A percentile compares a stretch with the other conserved stretches of the same genome.
Evolutionary conservation across 345 rosid species (phyloP).

Genomic region (Laguncularia racemosa): DNA sequence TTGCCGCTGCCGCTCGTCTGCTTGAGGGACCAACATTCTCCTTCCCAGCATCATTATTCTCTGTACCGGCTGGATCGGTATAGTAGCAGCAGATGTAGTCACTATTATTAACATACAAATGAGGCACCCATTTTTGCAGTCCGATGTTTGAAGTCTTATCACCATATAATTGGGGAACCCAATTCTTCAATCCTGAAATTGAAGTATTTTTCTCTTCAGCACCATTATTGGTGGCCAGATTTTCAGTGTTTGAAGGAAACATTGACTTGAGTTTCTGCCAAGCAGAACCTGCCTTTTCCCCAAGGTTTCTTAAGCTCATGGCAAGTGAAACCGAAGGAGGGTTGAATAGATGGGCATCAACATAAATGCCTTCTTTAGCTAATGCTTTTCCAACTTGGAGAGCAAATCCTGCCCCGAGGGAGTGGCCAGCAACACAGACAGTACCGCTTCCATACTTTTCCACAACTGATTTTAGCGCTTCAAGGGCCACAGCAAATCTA

Average conservation of each 20-base stretch:
- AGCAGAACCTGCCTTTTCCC: slow-evolving; percentile 70
- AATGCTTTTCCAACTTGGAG: slow-evolving; percentile 92
- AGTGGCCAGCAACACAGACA: slow-evolving; percentile 86
- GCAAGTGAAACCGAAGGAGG: slow-evolving; percentile 93
- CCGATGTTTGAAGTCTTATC: slow-evolving; percentile 30
- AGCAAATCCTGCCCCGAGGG: slow-evolving; percentile 94
- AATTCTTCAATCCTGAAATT: slow-evolving; percentile 42
- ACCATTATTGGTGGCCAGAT: slow-evolving; percentile 1
- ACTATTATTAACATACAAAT: slow-evolving; percentile 81
- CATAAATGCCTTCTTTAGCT: slow-evolving; percentile 71
- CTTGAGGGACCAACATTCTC: slow-evolving; percentile 39
- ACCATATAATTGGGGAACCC: slow-evolving; percentile 46
- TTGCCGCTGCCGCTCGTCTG: slow-evolving; percentile 48
- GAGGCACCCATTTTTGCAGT: slow-evolving; percentile 77
- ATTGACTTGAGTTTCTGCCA: slow-evolving; percentile 78
- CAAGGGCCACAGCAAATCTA: slow-evolving; percentile 61
- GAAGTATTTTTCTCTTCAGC: slow-evolving; percentile 17
- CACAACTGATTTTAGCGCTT: slow-evolving; percentile 55
- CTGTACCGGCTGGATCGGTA: slow-evolving; percentile 42
- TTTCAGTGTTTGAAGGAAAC: slow-evolving; percentile 49
- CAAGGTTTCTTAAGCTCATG: slow-evolving; percentile 82
- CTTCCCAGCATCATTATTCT: slow-evolving; percentile 30
- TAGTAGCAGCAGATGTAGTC: slow-evolving; percentile 87
- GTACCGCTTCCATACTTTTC: slow-evolving; percentile 69
- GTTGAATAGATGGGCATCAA: slow-evolving; percentile 89